A percentile compares a stretch with the other conserved stretches of the same genome.
Evolutionary conservation across 148 eudicot genomes (phyloP).

Genomic region (Suaeda aralocaspica): DNA sequence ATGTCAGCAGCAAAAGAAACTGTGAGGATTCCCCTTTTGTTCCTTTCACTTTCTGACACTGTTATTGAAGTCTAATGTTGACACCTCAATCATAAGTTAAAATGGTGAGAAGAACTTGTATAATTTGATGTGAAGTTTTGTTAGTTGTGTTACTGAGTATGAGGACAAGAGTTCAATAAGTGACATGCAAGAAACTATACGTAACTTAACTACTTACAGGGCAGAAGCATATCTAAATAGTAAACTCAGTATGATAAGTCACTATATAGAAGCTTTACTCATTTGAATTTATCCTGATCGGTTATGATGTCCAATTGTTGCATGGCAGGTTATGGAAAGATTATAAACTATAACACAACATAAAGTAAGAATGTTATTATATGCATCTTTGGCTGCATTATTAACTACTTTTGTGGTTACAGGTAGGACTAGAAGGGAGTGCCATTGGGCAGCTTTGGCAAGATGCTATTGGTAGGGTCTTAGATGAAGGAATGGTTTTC

Average conservation of each 20-base stretch:
- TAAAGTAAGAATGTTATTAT: background rate
- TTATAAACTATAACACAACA: background rate
- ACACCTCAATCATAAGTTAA: background rate
- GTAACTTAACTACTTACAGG: background rate
- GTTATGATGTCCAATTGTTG: no score
- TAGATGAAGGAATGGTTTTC: conserved; percentile 81
- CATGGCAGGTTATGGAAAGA: no score
- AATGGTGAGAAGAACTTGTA: background rate
- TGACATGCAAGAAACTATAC: background rate
- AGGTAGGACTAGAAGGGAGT: conserved; percentile 99
- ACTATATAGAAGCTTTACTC: no score
- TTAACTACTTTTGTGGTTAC: conserved; percentile 26
- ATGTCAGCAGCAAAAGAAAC: conserved; percentile 99
- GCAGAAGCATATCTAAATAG: background rate
- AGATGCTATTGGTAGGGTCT: conserved; percentile 80
- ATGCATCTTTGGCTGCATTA: background rate
- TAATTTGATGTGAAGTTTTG: background rate
- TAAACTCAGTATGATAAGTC: no score
- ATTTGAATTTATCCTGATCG: no score
- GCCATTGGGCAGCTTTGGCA: conserved; percentile 94
- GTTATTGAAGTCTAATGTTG: background rate
- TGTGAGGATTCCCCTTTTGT: conserved; percentile 40
- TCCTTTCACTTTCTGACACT: conserved; percentile 1
- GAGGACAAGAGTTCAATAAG: background rate
- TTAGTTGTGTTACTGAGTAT: background rate